Conservation (phyloP, 2,329 filamentous ascomycete species). For the Aspergillus clavatus region DNA sequence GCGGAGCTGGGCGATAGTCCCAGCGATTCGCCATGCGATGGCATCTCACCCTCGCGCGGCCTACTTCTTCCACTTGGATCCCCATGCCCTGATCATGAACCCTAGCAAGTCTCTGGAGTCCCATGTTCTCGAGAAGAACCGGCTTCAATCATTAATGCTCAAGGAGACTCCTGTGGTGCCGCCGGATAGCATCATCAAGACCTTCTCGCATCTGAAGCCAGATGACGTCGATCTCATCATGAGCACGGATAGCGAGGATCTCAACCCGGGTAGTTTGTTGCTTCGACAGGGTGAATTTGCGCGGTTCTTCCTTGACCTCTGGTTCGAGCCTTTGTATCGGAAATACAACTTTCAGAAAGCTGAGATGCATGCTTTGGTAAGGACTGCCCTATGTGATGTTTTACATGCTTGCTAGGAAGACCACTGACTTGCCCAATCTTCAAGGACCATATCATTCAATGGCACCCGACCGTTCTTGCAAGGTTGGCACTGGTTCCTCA, state of each 20-base stretch:
- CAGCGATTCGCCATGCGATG: slow-evolving; percentile 84
- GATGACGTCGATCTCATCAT: slow-evolving; percentile 75
- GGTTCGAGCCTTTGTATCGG: slow-evolving; percentile 92
- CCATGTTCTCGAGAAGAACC: slow-evolving; percentile 62
- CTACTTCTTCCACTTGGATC: slow-evolving; percentile 84
- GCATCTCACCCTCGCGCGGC: slow-evolving; percentile 69
- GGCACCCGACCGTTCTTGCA: slow-evolving; percentile 93
- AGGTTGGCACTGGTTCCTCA: slow-evolving; percentile 89
- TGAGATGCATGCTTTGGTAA: slow-evolving; percentile 82
- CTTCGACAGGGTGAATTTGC: slow-evolving; percentile 83
- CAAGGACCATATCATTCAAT: slow-evolving; percentile 84
- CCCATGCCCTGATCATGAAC: slow-evolving; percentile 85
- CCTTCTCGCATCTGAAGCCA: slow-evolving; percentile 74
- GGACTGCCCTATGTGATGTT: slow-evolving; percentile 20
- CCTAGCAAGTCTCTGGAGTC: slow-evolving; percentile 63
- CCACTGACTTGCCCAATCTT: slow-evolving; percentile 24
- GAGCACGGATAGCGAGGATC: slow-evolving; percentile 75
- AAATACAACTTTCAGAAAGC: slow-evolving; percentile 96
- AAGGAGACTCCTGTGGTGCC: slow-evolving; percentile 83
- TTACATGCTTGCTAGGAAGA: not conserved
- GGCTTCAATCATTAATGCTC: slow-evolving; percentile 74
- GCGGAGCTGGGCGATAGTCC: slow-evolving; percentile 60
- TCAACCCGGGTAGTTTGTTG: slow-evolving; percentile 73
- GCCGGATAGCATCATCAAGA: slow-evolving; percentile 95
- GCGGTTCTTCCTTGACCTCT: slow-evolving; percentile 86